phyloP scores from a whole-genome alignment of 2,329 filamentous ascomycete species.

The Pestalotiopsis sp. region DNA sequence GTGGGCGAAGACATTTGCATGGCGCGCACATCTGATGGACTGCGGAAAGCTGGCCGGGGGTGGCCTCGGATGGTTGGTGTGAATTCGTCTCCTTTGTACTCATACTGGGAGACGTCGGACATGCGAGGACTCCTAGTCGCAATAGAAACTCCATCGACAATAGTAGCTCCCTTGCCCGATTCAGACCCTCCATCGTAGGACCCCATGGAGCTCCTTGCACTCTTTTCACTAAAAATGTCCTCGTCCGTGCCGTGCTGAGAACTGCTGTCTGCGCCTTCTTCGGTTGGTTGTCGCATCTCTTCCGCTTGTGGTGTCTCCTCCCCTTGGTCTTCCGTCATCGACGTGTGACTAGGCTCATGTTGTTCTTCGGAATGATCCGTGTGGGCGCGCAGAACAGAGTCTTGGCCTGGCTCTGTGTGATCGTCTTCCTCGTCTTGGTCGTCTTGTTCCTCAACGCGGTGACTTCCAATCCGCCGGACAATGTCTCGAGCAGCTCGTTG shows the following conservation, averaged over 20 bases:
- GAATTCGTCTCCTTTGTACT: slow-evolving; percentile 42
- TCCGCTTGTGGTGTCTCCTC: slow-evolving; percentile 17
- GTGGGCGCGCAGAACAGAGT: slow-evolving; percentile 32
- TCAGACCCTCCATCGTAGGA: slow-evolving; percentile 43
- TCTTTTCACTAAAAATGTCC: slow-evolving; percentile 61
- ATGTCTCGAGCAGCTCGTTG: slow-evolving; percentile 53
- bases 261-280: slow-evolving; percentile 43
- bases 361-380: slow-evolving; percentile 17
- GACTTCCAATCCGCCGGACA: slow-evolving; percentile 45
- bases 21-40: slow-evolving; percentile 67
- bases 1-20: slow-evolving; percentile 72
- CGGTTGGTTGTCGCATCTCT: slow-evolving; percentile 14
- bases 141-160: slow-evolving; percentile 32
- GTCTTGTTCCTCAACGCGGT: slow-evolving; percentile 24
- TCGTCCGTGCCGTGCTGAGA: slow-evolving; percentile 52
- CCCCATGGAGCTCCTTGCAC: slow-evolving; percentile 55
- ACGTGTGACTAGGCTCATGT: slow-evolving; percentile 17
- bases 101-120: slow-evolving; percentile 51
- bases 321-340: slow-evolving; percentile 19
- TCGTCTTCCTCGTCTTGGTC: slow-evolving; percentile 14
- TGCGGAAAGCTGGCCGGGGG: slow-evolving; percentile 65
- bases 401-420: slow-evolving; percentile 20
- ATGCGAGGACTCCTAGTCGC: slow-evolving; percentile 41
- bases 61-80: slow-evolving; percentile 57
- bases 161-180: slow-evolving; percentile 24